Percentiles rank a stretch among this genome's conserved stretches.
Conservation (phyloP, 441 rosid species). For the Breynia disticha region DNA sequence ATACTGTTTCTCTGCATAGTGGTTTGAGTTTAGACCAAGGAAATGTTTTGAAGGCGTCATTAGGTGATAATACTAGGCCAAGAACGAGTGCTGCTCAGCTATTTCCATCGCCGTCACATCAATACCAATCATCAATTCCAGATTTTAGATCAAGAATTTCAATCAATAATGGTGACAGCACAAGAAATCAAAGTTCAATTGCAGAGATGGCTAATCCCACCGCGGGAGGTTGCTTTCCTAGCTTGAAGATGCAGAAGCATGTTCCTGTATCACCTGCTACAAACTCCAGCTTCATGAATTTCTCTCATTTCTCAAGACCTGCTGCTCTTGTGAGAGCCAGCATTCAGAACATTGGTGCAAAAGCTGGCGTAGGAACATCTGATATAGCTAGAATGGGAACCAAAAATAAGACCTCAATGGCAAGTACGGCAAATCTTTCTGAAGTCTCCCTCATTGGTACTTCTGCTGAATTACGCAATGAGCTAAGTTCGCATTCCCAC, state of each 20-base stretch:
- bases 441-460: constrained; percentile 13
- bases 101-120: constrained; percentile 23
- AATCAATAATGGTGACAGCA: constrained; percentile 17
- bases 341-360: constrained; percentile 25
- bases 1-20: constrained; percentile 19
- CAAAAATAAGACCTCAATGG: constrained; percentile 25
- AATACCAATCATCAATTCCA: constrained; percentile 29
- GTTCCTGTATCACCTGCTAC: constrained; percentile 23
- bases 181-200: constrained; percentile 16
- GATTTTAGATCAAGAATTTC: constrained; percentile 32
- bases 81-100: constrained; percentile 22
- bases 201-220: constrained; percentile 11
- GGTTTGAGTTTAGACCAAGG: constrained; percentile 22
- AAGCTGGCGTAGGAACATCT: constrained; percentile 16
- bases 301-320: constrained; percentile 69
- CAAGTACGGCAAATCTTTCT: constrained; percentile 19
- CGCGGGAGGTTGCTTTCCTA: constrained; percentile 21
- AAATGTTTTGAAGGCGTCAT: constrained; percentile 18
- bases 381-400: constrained; percentile 20
- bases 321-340: constrained; percentile 39
- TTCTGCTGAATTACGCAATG: constrained; percentile 18
- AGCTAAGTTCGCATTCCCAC: constrained; percentile 26
- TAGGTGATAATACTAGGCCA: constrained; percentile 19
- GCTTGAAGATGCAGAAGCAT: constrained; percentile 27
- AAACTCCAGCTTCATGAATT: constrained; percentile 42